A percentile compares a stretch with the other conserved stretches of the same genome.
Evolutionary conservation across 2,329 filamentous ascomycete genomes (phyloP).

Genomic region (Byssochlamys sp.): DNA sequence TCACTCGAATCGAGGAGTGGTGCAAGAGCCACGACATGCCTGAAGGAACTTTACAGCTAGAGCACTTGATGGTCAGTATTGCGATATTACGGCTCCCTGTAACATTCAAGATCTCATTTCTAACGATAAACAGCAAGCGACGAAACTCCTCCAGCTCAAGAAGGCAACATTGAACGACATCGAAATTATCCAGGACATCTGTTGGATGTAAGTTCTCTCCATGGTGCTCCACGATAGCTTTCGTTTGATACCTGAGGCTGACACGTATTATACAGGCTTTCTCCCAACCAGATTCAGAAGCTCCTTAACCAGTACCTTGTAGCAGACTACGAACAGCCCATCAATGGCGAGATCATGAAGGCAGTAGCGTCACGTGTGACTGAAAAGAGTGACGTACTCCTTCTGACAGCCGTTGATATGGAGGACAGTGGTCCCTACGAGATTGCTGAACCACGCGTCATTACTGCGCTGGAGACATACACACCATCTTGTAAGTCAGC

Average conservation of each 20-base stretch:
- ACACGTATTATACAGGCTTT: constrained; percentile 53
- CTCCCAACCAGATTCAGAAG: constrained; percentile 98
- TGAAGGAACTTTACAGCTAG: constrained; percentile 89
- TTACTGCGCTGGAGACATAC: constrained; percentile 94
- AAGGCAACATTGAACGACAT: constrained; percentile 98
- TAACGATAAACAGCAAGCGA: constrained; percentile 62
- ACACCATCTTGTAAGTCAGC: constrained; percentile 78
- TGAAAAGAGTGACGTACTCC: constrained; percentile 92
- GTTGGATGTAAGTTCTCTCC: constrained; percentile 76
- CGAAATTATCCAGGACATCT: constrained; percentile 99
- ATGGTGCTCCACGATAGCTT: not conserved
- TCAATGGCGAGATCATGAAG: constrained; percentile 99
- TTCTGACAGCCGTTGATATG: constrained; percentile 93
- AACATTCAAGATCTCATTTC: constrained; percentile 1
- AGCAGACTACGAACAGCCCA: constrained; percentile 96
- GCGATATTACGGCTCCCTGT: not conserved
- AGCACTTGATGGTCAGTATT: constrained; percentile 79
- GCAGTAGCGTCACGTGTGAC: constrained; percentile 92
- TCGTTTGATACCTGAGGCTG: constrained; percentile 2
- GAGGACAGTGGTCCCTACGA: constrained; percentile 97
- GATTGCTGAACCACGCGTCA: constrained; percentile 90
- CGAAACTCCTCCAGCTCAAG: constrained; percentile 94
- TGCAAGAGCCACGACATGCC: constrained; percentile 99
- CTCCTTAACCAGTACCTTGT: constrained; percentile 96
- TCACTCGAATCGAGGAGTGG: constrained; percentile 98